phyloP scores from a whole-genome alignment of 371 early-diverging fungal species.

The Mortierella sp. region DNA sequence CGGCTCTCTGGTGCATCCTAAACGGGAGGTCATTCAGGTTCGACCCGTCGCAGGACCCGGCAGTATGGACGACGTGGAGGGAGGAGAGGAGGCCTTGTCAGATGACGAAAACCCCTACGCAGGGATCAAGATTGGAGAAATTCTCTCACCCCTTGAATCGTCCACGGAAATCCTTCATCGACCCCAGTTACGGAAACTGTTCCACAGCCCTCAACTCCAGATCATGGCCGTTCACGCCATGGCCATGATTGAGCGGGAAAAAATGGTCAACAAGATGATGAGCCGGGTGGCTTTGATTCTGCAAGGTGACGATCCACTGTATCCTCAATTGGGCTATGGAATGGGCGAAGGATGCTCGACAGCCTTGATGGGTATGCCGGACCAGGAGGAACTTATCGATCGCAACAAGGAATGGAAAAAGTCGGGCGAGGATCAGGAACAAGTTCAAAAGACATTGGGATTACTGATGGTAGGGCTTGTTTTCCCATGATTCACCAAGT shows the following conservation, averaged over 20 bases:
- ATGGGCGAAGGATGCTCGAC: constrained; percentile 51
- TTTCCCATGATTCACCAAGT: background rate
- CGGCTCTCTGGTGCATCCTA: too few relatives aligned
- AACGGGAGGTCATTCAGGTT: constrained; percentile 29
- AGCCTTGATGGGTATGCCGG: constrained; percentile 41
- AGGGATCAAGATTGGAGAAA: constrained; percentile 39
- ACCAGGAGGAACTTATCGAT: constrained; percentile 27
- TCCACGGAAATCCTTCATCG: constrained; percentile 47
- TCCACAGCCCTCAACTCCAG: constrained; percentile 45
- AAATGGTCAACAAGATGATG: constrained; percentile 53
- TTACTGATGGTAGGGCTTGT: constrained; percentile 38
- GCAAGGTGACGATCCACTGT: constrained; percentile 51
- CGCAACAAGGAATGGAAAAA: constrained; percentile 46
- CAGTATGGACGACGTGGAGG: background rate
- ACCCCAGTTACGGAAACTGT: constrained; percentile 39
- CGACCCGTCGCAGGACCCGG: constrained; percentile 6
- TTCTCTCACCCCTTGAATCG: constrained; percentile 39
- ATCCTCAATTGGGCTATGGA: constrained; percentile 47
- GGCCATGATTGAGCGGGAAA: constrained; percentile 54
- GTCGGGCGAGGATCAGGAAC: constrained; percentile 41
- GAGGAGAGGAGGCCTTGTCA: constrained; percentile 17
- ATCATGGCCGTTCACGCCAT: constrained; percentile 55
- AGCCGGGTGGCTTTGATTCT: constrained; percentile 47
- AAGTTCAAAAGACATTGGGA: constrained; percentile 43
- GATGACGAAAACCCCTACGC: constrained; percentile 52